A percentile compares a stretch with the other conserved stretches of the same genome.
Evolutionary conservation across 257 asterid species (phyloP).

Genomic region (Catharanthus roseus): DNA sequence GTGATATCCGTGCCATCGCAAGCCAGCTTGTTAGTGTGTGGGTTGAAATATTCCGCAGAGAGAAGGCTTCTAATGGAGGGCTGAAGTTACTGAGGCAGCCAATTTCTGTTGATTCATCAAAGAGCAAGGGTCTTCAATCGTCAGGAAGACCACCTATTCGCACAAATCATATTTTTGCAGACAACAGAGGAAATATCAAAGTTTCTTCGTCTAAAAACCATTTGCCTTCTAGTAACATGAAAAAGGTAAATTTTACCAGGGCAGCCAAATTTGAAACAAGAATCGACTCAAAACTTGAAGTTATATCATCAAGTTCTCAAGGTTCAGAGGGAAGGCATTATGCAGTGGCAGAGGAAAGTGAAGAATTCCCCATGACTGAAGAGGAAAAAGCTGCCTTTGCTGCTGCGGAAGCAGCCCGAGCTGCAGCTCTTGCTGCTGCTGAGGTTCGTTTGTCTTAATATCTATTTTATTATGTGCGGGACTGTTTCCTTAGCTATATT

Average conservation of each 20-base stretch:
- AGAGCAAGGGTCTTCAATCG: constrained; percentile 44
- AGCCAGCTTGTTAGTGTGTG: constrained; percentile 97
- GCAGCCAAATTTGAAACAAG: constrained; percentile 34
- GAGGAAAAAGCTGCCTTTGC: constrained; percentile 91
- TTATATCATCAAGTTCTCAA: constrained; percentile 44
- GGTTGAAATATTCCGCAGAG: constrained; percentile 92
- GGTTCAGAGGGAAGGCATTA: constrained; percentile 46
- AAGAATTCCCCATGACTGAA: constrained; percentile 61
- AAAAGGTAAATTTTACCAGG: constrained; percentile 32
- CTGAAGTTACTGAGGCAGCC: constrained; percentile 53
- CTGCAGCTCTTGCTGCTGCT: constrained; percentile 92
- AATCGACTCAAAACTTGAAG: constrained; percentile 42
- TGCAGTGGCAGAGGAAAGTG: constrained; percentile 36
- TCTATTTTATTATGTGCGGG: too few species aligned
- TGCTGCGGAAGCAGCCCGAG: constrained; percentile 92
- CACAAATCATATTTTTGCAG: constrained; percentile 30
- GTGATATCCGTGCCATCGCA: constrained; percentile 98
- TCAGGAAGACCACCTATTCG: constrained; percentile 75
- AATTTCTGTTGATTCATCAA: constrained; percentile 37
- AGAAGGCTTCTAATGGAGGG: constrained; percentile 76
- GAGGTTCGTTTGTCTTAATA: constrained; percentile 52
- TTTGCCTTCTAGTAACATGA: constrained; percentile 35
- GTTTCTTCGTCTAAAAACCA: constrained; percentile 27
- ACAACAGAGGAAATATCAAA: constrained; percentile 36
- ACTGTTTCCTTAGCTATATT: neutral